phyloP scores from a whole-genome alignment of 495 filamentous ascomycete genomes.

The Penicillium ochrochloron region DNA sequence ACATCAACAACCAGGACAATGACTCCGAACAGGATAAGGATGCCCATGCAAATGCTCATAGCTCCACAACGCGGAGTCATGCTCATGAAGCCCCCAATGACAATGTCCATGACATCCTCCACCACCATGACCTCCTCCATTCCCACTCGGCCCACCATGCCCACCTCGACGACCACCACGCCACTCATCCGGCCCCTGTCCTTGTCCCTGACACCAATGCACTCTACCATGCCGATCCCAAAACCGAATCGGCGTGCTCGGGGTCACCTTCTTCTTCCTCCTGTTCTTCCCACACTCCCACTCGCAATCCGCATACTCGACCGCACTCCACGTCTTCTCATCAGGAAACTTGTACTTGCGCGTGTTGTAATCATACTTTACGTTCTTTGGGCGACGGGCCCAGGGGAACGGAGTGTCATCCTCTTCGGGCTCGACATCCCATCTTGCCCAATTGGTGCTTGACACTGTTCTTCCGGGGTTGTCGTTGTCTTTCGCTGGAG shows the following conservation, averaged over 20 bases:
- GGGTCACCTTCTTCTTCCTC: constrained; percentile 17
- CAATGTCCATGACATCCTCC: background rate
- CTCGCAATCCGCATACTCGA: constrained; percentile 33
- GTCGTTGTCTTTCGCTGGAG: background rate
- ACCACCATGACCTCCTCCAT: background rate
- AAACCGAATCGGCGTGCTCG: constrained; percentile 33
- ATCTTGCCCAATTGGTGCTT: constrained; percentile 31
- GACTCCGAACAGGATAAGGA: background rate
- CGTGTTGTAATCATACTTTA: constrained; percentile 38
- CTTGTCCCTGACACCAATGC: constrained; percentile 22
- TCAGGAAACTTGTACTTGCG: constrained; percentile 39
- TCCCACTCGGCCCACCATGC: constrained; percentile 12
- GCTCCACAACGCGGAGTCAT: constrained; percentile 4
- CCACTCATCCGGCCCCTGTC: constrained; percentile 4
- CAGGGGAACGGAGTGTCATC: constrained; percentile 22
- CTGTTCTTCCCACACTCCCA: constrained; percentile 2
- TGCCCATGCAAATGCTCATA: background rate
- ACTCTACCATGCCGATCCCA: constrained; percentile 37
- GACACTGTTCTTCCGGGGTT: background rate
- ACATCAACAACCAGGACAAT: constrained; percentile 2
- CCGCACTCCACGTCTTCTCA: constrained; percentile 35
- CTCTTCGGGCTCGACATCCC: constrained; percentile 20
- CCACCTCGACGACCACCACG: constrained; percentile 34
- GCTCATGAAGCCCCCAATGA: background rate
- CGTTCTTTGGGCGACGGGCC: constrained; percentile 16